Percentiles rank a stretch among this genome's conserved stretches.
phyloP scores from a whole-genome alignment of 2,329 filamentous ascomycete genomes.

The Fulvia fulva region DNA sequence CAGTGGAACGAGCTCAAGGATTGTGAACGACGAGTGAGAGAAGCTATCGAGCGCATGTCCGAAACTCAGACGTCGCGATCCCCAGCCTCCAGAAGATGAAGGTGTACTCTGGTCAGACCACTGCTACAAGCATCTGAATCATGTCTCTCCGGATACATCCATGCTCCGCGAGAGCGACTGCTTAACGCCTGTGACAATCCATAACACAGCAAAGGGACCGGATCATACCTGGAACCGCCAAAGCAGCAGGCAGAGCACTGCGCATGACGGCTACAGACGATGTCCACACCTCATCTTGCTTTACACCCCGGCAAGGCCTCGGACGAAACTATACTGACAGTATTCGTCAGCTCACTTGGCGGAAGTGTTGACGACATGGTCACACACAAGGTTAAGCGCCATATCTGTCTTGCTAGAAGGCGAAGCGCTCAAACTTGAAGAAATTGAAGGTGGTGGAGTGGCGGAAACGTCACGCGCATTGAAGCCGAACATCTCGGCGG shows the following conservation, averaged over 20 bases:
- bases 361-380: neutral
- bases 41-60: neutral
- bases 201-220: too few relatives aligned
- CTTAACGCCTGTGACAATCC: too few relatives aligned
- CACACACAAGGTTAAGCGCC: neutral
- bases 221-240: too few relatives aligned
- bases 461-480: too few relatives aligned
- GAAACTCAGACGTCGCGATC: neutral
- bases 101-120: neutral
- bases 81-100: neutral
- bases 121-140: neutral
- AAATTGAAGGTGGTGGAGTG: too few relatives aligned
- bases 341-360: neutral
- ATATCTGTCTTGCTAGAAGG: neutral
- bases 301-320: neutral
- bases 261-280: neutral
- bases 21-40: neutral
- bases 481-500: too few relatives aligned
- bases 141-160: neutral
- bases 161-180: too few relatives aligned
- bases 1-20: neutral
- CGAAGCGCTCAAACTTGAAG: neutral
- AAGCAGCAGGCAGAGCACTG: neutral
- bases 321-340: neutral
- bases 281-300: neutral